phyloP scores from a whole-genome alignment of 73 alveolate genomes.

The Paramecium octaurelia region DNA sequence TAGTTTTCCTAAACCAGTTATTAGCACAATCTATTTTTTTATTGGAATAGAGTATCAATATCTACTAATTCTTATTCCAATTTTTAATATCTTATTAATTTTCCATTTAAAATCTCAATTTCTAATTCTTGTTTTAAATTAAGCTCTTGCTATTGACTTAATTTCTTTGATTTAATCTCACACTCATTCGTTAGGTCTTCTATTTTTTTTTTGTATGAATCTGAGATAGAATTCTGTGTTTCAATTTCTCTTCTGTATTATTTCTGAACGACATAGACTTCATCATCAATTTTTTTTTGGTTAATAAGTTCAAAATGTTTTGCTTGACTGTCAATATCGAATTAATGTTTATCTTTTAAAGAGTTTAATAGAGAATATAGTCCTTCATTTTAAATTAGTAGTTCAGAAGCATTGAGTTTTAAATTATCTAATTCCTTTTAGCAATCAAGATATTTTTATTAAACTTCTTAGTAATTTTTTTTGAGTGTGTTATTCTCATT shows the following conservation, averaged over 20 bases:
- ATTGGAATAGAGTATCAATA: neutral
- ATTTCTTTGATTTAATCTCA: neutral
- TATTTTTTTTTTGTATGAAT: neutral
- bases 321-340: neutral
- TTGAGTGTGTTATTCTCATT: neutral
- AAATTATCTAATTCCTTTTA: neutral
- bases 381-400: conserved; percentile 28
- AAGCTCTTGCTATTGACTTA: neutral
- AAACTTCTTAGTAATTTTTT: neutral
- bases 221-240: conserved; percentile 25
- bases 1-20: neutral
- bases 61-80: conserved; percentile 5
- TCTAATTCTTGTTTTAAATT: conserved; percentile 13
- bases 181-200: neutral
- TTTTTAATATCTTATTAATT: neutral
- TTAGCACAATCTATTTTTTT: neutral
- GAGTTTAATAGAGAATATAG: conserved; percentile 25
- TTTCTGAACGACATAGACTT: neutral
- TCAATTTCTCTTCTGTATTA: conserved; percentile 4
- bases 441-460: neutral
- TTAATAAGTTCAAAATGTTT: conserved; percentile 15
- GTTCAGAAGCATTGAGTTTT: conserved; percentile 14
- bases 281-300: conserved; percentile 34
- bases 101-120: neutral
- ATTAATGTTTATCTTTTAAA: conserved; percentile 24